Conservation (phyloP, 768 basidiomycete species). For the Podaxis rugospora region DNA sequence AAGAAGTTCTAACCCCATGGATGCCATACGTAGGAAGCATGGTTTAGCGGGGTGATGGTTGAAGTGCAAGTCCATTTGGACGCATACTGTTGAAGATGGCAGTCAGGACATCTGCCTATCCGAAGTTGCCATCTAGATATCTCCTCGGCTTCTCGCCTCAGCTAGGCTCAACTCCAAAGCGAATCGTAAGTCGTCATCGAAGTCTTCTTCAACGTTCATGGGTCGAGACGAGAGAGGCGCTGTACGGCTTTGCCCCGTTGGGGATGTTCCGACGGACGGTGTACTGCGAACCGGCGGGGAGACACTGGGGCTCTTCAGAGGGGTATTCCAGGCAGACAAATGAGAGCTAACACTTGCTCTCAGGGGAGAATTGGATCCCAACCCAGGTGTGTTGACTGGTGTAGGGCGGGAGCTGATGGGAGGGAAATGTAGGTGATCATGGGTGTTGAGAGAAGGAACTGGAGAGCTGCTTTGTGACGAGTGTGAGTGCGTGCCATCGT, state of each 20-base stretch:
- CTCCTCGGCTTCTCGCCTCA: slow-evolving; percentile 47
- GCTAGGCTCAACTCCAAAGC: slow-evolving; percentile 70
- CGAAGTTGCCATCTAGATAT: slow-evolving; percentile 2
- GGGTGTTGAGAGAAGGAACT: neutral
- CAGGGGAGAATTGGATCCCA: slow-evolving; percentile 11
- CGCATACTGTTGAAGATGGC: slow-evolving; percentile 4
- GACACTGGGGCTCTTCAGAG: slow-evolving; percentile 22
- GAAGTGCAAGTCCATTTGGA: neutral
- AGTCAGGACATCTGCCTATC: neutral
- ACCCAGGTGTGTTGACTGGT: slow-evolving; percentile 13
- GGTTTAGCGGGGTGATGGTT: neutral
- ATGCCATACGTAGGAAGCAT: neutral
- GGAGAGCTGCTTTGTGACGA: neutral
- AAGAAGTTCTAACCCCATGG: neutral
- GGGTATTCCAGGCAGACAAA: slow-evolving; percentile 36
- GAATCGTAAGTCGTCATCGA: slow-evolving; percentile 61
- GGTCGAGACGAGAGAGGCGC: neutral
- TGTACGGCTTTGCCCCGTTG: neutral
- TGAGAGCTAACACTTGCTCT: slow-evolving; percentile 13
- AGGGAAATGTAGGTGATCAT: slow-evolving; percentile 11
- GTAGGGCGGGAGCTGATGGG: slow-evolving; percentile 26
- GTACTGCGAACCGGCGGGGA: neutral
- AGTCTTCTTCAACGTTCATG: slow-evolving; percentile 25
- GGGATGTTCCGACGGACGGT: slow-evolving; percentile 3
- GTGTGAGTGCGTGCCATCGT: neutral